Conservation (phyloP, 768 basidiomycete genomes). For the Cyclocybe cylindracea region DNA sequence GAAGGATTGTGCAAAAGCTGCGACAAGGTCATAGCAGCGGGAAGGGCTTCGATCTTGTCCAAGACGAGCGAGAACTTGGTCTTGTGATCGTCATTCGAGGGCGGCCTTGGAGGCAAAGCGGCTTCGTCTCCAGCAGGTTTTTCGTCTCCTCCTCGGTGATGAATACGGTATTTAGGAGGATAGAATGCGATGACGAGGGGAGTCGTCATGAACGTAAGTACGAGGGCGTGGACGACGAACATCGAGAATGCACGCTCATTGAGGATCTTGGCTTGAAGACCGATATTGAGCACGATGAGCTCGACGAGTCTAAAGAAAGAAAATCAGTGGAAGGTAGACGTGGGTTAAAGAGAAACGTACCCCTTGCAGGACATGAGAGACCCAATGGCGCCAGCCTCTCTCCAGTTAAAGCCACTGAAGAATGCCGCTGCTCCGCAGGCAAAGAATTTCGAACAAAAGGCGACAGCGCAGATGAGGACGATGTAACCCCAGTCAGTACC, state of each 20-base stretch:
- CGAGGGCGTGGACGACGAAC: constrained; percentile 80
- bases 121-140: constrained; percentile 22
- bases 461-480: constrained; percentile 69
- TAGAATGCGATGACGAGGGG: constrained; percentile 81
- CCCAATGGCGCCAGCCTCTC: constrained; percentile 85
- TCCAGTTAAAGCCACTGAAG: constrained; percentile 60
- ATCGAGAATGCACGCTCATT: constrained; percentile 77
- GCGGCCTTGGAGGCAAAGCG: constrained; percentile 9
- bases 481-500: constrained; percentile 84
- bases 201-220: constrained; percentile 83
- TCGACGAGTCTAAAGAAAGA: constrained; percentile 60
- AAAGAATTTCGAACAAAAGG: constrained; percentile 80
- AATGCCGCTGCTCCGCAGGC: constrained; percentile 65
- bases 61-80: constrained; percentile 72
- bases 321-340: background rate
- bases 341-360: constrained; percentile 33
- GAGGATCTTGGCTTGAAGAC: constrained; percentile 66
- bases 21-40: constrained; percentile 79
- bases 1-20: constrained; percentile 55
- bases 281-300: constrained; percentile 90
- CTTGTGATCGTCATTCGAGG: constrained; percentile 43
- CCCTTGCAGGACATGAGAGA: constrained; percentile 91
- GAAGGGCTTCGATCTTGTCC: constrained; percentile 79
- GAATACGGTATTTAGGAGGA: constrained; percentile 58
- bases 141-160: constrained; percentile 20